Evolutionary conservation across 441 rosid genomes (phyloP).

Genomic region (Geranium incanum): DNA sequence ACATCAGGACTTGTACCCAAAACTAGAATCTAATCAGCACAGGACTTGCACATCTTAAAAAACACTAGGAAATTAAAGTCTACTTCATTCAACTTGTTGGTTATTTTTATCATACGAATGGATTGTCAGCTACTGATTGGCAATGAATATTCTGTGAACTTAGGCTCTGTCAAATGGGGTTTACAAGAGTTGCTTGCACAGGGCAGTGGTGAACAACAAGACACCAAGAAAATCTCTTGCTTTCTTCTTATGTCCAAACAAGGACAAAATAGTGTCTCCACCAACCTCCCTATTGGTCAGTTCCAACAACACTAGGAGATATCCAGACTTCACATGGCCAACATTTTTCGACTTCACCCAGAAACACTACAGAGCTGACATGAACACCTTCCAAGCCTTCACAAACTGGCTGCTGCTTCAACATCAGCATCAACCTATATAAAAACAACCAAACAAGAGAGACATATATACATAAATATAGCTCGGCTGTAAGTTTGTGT

Average conservation of each 20-base stretch:
- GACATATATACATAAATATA: no score
- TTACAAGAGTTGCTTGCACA: constrained; percentile 23
- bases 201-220: constrained; percentile 17
- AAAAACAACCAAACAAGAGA: no score
- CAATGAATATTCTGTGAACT: no score
- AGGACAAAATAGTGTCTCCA: constrained; percentile 13
- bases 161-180: constrained; percentile 21
- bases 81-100: no score
- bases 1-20: no score
- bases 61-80: no score
- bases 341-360: constrained; percentile 18
- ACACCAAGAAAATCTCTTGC: constrained; percentile 20
- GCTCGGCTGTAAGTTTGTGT: no score
- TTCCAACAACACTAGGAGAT: not conserved
- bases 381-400: constrained; percentile 15
- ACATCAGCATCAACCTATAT: no score
- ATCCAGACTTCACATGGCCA: constrained; percentile 24
- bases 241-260: constrained; percentile 18
- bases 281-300: not conserved
- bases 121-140: no score
- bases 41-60: no score
- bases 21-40: no score
- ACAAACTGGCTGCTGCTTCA: constrained; percentile 7
- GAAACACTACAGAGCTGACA: constrained; percentile 22
- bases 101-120: no score